A percentile compares a stretch with the other conserved stretches of the same genome.
These are phyloP conservation scores for Cutaneotrichosporon cutaneum DNA, from an alignment of 1,284 basidiomycete genomes.

Conservation along the genomic window DNA sequence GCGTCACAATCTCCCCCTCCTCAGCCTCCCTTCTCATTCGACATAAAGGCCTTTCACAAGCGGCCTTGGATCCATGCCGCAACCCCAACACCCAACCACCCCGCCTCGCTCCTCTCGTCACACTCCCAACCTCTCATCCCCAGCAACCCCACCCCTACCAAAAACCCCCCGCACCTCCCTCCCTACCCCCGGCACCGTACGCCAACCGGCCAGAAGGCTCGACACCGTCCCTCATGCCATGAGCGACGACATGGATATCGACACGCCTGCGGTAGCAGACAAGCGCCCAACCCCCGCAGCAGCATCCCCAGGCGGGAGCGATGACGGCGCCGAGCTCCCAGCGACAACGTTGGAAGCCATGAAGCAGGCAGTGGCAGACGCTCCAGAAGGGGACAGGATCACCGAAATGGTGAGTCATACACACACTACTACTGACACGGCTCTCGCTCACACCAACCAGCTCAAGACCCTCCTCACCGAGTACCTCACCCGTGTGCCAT, in stretches of 20 bases:
- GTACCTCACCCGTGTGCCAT: conserved; percentile 32
- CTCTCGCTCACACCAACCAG: conserved; percentile 30
- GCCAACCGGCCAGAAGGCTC: background rate
- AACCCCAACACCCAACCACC: conserved; percentile 24
- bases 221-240: conserved; percentile 17
- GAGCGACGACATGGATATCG: conserved; percentile 4
- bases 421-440: background rate
- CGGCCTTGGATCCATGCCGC: conserved; percentile 18
- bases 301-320: background rate
- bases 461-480: conserved; percentile 34
- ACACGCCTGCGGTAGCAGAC: background rate
- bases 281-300: background rate
- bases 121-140: conserved; percentile 29
- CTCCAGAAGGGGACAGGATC: conserved; percentile 20
- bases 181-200: conserved; percentile 23
- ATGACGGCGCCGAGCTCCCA: background rate
- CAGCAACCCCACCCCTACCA: conserved; percentile 30
- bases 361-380: background rate
- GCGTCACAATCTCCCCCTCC: no score
- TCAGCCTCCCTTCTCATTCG: no score
- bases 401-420: conserved; percentile 32
- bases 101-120: conserved; percentile 22
- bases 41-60: background rate
- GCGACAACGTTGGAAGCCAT: background rate
- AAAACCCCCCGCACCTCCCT: conserved; percentile 30